phyloP scores from a whole-genome alignment of 257 asterid species.

The Lithospermum erythrorhizon region DNA sequence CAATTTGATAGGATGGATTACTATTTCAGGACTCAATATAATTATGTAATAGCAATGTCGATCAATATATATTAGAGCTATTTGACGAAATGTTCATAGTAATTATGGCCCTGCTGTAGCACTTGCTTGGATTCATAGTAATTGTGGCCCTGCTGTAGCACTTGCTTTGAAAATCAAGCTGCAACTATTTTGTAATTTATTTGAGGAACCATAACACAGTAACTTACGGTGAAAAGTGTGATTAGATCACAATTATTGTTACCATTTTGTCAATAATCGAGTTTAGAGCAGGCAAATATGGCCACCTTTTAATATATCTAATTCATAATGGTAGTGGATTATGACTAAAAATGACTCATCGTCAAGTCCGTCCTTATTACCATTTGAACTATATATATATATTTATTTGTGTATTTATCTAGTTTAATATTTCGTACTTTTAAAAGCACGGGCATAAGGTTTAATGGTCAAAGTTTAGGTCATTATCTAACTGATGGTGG shows the following conservation, averaged over 20 bases:
- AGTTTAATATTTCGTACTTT: not conserved
- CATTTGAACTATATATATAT: not conserved
- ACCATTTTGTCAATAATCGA: not conserved
- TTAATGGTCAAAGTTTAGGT: not conserved
- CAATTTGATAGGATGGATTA: conserved; percentile 27
- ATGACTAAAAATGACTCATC: conserved; percentile 1
- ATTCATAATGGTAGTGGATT: not conserved
- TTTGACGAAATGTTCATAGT: too few species aligned
- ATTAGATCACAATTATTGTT: too few species aligned
- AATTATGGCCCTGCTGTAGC: too few species aligned
- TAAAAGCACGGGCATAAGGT: not conserved
- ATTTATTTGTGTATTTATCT: not conserved
- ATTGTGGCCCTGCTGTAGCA: too few species aligned
- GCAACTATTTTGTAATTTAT: too few species aligned
- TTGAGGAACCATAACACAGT: too few species aligned
- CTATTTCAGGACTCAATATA: conserved; percentile 10
- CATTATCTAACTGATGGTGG: not conserved
- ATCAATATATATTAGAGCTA: too few species aligned
- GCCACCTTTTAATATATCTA: not conserved
- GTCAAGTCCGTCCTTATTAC: not conserved
- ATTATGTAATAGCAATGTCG: conserved; percentile 36
- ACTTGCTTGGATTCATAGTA: too few species aligned
- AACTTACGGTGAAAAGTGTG: too few species aligned
- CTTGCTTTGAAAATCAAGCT: conserved; percentile 35
- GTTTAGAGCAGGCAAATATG: not conserved